These are phyloP conservation scores for Geranium brycei DNA, from an alignment of 345 rosid species.

Conservation along the genomic window DNA sequence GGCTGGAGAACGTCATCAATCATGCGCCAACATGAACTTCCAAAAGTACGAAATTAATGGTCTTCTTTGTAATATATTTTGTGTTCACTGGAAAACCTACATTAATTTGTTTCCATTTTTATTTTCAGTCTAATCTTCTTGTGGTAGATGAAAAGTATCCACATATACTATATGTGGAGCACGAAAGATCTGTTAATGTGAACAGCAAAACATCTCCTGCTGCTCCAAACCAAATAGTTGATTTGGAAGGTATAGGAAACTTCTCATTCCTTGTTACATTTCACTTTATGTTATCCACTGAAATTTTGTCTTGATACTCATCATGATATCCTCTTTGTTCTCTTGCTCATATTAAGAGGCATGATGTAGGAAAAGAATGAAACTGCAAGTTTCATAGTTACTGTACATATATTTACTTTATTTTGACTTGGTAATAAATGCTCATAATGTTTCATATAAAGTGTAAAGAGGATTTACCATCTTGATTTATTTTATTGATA, in stretches of 20 bases:
- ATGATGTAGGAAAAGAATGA: no score
- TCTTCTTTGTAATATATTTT: neutral
- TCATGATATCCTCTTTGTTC: neutral
- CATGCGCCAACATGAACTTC: conserved; percentile 71
- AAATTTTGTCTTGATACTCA: neutral
- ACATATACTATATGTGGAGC: conserved; percentile 56
- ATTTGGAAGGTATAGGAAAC: conserved; percentile 58
- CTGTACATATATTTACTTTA: no score
- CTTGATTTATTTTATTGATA: no score
- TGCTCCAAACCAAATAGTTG: conserved; percentile 26
- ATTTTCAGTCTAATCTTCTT: conserved; percentile 56
- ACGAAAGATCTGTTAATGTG: conserved; percentile 14
- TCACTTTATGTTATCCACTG: neutral
- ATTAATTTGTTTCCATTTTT: conserved; percentile 8
- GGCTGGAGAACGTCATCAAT: conserved; percentile 97
- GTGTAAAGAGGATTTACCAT: no score
- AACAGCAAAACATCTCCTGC: conserved; percentile 18
- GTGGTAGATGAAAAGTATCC: conserved; percentile 59
- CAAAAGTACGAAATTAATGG: conserved; percentile 32
- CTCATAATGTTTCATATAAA: no score
- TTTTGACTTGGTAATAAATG: no score
- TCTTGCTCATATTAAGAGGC: no score
- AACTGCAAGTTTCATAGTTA: no score
- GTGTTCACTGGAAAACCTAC: neutral
- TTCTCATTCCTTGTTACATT: conserved; percentile 3